Percentiles rank a stretch among this genome's conserved stretches.
These are phyloP conservation scores for Phyllosticta citribraziliensis DNA, from an alignment of 2,329 filamentous ascomycete genomes.

Conservation along the genomic window DNA sequence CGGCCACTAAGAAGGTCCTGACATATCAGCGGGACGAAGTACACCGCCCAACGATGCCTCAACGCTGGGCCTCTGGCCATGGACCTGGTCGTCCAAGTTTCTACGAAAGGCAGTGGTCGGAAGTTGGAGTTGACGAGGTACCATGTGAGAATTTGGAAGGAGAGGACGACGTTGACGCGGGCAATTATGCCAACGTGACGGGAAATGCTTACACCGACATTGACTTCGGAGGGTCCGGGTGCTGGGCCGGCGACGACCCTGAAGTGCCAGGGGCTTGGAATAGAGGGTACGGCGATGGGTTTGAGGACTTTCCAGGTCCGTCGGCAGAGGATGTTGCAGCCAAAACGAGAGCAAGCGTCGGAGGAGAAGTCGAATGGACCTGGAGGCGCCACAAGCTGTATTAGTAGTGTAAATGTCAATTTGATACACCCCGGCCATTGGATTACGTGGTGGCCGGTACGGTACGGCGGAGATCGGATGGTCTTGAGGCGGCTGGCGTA, in stretches of 20 bases:
- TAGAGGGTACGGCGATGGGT: neutral
- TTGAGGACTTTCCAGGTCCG: neutral
- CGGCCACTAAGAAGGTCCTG: neutral
- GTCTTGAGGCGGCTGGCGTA: neutral
- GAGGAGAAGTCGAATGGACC: slow-evolving; percentile 25
- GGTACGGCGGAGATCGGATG: neutral
- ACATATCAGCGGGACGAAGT: neutral
- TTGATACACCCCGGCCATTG: neutral
- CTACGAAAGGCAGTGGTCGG: neutral
- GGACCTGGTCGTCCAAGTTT: neutral
- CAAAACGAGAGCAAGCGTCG: slow-evolving; percentile 4
- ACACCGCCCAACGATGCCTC: neutral
- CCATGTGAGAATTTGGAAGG: neutral
- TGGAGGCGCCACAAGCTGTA: slow-evolving; percentile 38
- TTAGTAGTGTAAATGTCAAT: slow-evolving; percentile 18
- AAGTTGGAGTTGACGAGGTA: neutral
- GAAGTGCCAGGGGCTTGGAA: neutral
- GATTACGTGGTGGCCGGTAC: neutral
- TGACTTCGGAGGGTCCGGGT: neutral
- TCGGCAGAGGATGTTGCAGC: neutral
- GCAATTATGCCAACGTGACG: neutral
- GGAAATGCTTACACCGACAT: neutral
- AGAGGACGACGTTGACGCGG: neutral
- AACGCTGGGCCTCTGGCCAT: neutral
- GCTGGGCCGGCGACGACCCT: neutral